phyloP scores from a whole-genome alignment of 805 yeast species.

The Candida stauntonica region DNA sequence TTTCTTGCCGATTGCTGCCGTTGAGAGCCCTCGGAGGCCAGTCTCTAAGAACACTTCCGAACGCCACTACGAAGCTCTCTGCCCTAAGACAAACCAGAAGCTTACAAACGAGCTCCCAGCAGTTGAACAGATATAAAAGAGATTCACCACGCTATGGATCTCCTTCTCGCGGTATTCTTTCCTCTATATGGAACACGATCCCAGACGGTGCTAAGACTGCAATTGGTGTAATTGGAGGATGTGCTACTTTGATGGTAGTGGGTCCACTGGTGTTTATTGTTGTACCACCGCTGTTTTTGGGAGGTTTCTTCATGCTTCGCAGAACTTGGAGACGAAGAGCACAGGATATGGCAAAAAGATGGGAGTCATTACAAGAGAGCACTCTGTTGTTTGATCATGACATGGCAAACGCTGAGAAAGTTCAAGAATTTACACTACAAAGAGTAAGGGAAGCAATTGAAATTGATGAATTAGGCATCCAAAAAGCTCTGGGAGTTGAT shows the following conservation, averaged over 20 bases:
- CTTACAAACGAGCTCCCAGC: too few relatives aligned
- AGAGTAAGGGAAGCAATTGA: conserved; percentile 20
- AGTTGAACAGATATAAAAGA: not conserved
- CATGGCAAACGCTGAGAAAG: conserved; percentile 11
- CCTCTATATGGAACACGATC: not conserved
- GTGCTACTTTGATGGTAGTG: conserved; percentile 13
- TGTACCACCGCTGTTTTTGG: conserved; percentile 23
- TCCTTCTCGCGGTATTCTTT: not conserved
- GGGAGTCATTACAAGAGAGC: conserved; percentile 15
- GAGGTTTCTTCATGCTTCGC: conserved; percentile 16
- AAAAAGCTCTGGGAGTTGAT: conserved; percentile 5
- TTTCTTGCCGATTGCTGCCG: too few relatives aligned
- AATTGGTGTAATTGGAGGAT: conserved; percentile 10
- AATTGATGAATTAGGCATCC: conserved; percentile 17
- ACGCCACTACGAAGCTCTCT: too few relatives aligned
- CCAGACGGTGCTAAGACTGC: conserved; percentile 14
- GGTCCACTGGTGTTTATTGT: conserved; percentile 24
- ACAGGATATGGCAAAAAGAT: conserved; percentile 14
- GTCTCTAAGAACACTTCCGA: too few relatives aligned
- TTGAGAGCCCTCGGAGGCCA: too few relatives aligned
- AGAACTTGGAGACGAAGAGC: conserved; percentile 9
- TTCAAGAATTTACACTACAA: conserved; percentile 13
- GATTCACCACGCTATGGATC: not conserved
- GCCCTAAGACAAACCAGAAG: too few relatives aligned
- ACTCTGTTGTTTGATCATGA: conserved; percentile 17